phyloP scores from a whole-genome alignment of 352 stramenopile species.

The Phytophthora pistaciae region DNA sequence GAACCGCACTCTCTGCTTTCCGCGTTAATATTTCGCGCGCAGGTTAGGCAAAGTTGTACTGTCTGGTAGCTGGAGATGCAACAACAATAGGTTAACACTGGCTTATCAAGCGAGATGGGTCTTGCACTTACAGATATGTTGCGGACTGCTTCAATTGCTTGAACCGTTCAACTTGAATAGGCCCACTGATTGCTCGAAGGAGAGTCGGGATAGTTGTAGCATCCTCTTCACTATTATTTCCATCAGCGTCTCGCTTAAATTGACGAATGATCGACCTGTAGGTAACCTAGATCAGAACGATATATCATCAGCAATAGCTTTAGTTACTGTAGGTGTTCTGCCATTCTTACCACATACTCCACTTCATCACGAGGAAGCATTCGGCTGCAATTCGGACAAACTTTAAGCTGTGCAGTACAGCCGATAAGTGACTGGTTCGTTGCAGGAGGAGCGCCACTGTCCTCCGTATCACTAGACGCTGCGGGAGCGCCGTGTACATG shows the following conservation, averaged over 20 bases:
- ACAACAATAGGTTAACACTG: neutral
- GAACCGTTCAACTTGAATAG: slow-evolving; percentile 45
- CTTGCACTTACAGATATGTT: slow-evolving; percentile 47
- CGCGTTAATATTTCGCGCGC: slow-evolving; percentile 40
- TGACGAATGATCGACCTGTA: slow-evolving; percentile 56
- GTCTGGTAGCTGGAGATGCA: slow-evolving; percentile 50
- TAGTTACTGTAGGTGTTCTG: neutral
- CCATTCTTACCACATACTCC: slow-evolving; percentile 47
- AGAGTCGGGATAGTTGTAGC: slow-evolving; percentile 34
- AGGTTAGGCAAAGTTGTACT: slow-evolving; percentile 49
- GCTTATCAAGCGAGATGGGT: neutral
- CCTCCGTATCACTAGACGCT: neutral
- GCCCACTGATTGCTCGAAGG: slow-evolving; percentile 42
- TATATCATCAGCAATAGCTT: neutral
- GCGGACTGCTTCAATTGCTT: slow-evolving; percentile 51
- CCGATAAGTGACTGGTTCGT: slow-evolving; percentile 30
- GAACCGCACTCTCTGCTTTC: neutral
- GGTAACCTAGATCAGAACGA: slow-evolving; percentile 35
- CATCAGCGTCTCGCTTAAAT: slow-evolving; percentile 29
- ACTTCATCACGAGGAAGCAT: slow-evolving; percentile 49
- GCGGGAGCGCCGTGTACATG: slow-evolving; percentile 13
- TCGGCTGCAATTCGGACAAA: slow-evolving; percentile 51
- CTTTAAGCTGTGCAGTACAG: slow-evolving; percentile 44
- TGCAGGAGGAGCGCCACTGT: slow-evolving; percentile 1
- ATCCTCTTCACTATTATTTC: slow-evolving; percentile 22